A percentile compares a stretch with the other conserved stretches of the same genome.
Evolutionary conservation across 768 basidiomycete genomes (phyloP).

Genomic region (Dioszegia crocea): DNA sequence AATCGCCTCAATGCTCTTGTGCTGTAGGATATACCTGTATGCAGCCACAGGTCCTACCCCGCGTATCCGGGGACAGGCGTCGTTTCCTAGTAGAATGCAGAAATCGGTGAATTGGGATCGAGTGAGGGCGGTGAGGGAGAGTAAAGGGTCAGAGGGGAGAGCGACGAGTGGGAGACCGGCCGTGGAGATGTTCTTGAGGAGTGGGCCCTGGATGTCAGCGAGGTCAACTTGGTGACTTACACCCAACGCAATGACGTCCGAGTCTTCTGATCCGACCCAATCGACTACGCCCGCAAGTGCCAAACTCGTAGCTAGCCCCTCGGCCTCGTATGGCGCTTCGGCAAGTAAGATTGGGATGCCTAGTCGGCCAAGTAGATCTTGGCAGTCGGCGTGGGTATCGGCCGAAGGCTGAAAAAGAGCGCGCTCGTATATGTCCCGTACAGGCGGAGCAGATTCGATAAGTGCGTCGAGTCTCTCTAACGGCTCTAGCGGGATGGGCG

Average conservation of each 20-base stretch:
- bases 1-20: slow-evolving; percentile 70
- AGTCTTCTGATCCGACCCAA: slow-evolving; percentile 83
- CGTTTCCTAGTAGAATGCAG: slow-evolving; percentile 79
- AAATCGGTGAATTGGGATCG: slow-evolving; percentile 73
- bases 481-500: background rate
- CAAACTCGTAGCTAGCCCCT: slow-evolving; percentile 75
- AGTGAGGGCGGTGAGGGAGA: slow-evolving; percentile 64
- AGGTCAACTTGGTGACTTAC: slow-evolving; percentile 3
- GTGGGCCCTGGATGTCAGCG: slow-evolving; percentile 55
- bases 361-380: slow-evolving; percentile 68
- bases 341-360: slow-evolving; percentile 74
- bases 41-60: slow-evolving; percentile 75
- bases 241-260: slow-evolving; percentile 38
- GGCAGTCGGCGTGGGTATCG: slow-evolving; percentile 67
- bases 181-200: slow-evolving; percentile 71
- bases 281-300: slow-evolving; percentile 73
- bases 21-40: slow-evolving; percentile 66
- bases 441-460: slow-evolving; percentile 13
- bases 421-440: slow-evolving; percentile 31
- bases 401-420: slow-evolving; percentile 55
- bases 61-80: slow-evolving; percentile 80
- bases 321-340: slow-evolving; percentile 70
- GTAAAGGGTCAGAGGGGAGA: slow-evolving; percentile 24
- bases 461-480: slow-evolving; percentile 16
- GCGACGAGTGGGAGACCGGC: slow-evolving; percentile 57